A percentile compares a stretch with the other conserved stretches of the same genome.
phyloP scores from a whole-genome alignment of 1,284 basidiomycete genomes.

The Marasmius oreades region DNA sequence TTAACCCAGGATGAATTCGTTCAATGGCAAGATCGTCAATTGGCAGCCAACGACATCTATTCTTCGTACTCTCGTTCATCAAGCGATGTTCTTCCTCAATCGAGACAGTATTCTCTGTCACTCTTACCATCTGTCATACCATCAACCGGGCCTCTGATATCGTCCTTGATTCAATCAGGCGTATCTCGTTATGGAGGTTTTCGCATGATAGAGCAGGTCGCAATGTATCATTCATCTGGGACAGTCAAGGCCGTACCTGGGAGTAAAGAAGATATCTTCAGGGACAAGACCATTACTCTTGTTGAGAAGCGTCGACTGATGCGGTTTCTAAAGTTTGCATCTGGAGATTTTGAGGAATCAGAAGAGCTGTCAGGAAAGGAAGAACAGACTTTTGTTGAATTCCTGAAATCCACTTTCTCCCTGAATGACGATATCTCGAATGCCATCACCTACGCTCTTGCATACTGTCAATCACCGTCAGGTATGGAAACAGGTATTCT shows the following conservation, averaged over 20 bases:
- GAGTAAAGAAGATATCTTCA: constrained; percentile 94
- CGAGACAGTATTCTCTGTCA: constrained; percentile 83
- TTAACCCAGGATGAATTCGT: constrained; percentile 80
- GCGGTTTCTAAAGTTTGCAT: constrained; percentile 86
- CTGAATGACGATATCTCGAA: constrained; percentile 55
- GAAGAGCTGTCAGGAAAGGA: constrained; percentile 59
- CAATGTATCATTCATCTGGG: constrained; percentile 49
- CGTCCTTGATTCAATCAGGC: constrained; percentile 78
- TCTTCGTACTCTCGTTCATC: constrained; percentile 41
- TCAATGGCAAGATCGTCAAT: constrained; percentile 48
- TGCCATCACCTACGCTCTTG: constrained; percentile 71
- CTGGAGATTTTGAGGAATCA: constrained; percentile 67
- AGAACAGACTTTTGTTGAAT: constrained; percentile 52
- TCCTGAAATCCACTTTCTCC: constrained; percentile 60
- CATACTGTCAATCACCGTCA: constrained; percentile 50
- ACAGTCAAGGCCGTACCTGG: constrained; percentile 72
- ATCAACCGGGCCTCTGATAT: constrained; percentile 77
- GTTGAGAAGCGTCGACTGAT: constrained; percentile 90
- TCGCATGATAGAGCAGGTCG: constrained; percentile 77
- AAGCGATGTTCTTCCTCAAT: constrained; percentile 41
- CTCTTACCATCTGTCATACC: constrained; percentile 83
- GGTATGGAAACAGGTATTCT: constrained; percentile 29
- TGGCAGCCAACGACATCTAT: constrained; percentile 23
- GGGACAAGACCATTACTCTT: constrained; percentile 72
- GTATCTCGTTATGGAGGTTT: constrained; percentile 92